phyloP scores from a whole-genome alignment of 352 stramenopile genomes.

The Phytopythium litorale region DNA sequence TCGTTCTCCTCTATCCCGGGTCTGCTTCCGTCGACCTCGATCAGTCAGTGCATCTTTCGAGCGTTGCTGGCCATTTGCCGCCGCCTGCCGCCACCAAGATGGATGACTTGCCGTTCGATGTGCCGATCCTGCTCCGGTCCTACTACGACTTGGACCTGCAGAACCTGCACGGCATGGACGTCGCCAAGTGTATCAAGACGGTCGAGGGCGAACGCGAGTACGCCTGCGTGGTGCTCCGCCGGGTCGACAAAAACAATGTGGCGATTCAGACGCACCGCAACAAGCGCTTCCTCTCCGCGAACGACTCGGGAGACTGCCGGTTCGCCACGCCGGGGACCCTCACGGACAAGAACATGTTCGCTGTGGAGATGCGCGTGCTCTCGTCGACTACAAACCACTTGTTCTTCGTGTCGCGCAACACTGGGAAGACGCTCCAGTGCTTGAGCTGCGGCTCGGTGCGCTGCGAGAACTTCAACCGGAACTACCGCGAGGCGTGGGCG shows the following conservation, averaged over 20 bases:
- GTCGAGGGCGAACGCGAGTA: background rate
- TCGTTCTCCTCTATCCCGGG: too few relatives aligned
- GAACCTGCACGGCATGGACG: slow-evolving; percentile 22
- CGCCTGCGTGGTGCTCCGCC: background rate
- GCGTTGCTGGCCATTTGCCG: too few relatives aligned
- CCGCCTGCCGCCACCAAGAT: background rate
- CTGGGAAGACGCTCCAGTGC: too few relatives aligned
- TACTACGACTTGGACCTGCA: slow-evolving; percentile 17
- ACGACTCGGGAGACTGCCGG: slow-evolving; percentile 13
- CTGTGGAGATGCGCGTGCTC: slow-evolving; percentile 19
- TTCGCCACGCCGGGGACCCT: slow-evolving; percentile 6
- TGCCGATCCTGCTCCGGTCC: slow-evolving; percentile 25
- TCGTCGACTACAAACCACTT: too few relatives aligned
- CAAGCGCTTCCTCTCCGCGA: slow-evolving; percentile 2
- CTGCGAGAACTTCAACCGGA: too few relatives aligned
- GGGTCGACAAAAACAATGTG: background rate
- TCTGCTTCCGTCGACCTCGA: too few relatives aligned
- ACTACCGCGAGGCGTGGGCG: too few relatives aligned
- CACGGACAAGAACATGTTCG: slow-evolving; percentile 26
- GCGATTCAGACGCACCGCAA: slow-evolving; percentile 4
- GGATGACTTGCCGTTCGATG: slow-evolving; percentile 22
- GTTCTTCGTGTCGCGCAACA: too few relatives aligned
- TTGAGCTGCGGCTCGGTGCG: too few relatives aligned
- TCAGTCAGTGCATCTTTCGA: too few relatives aligned
- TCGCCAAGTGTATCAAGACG: slow-evolving; percentile 14